Evolutionary conservation across 768 basidiomycete species (phyloP).

Genomic region (Calocybe gangraenosa): DNA sequence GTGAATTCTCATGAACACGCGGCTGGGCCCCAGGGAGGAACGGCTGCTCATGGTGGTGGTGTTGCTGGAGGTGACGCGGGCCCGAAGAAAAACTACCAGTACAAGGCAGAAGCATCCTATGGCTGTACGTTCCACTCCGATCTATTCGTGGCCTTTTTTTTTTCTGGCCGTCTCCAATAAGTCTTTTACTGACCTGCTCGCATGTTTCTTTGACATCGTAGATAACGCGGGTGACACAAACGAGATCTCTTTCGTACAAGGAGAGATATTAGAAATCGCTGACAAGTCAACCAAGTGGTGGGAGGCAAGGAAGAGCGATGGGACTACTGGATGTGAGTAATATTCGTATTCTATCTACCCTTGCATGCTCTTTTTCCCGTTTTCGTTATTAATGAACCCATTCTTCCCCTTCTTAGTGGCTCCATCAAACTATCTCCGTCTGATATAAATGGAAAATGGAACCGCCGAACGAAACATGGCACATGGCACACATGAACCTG

Average conservation of each 20-base stretch:
- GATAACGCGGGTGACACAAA: conserved; percentile 83
- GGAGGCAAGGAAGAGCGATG: conserved; percentile 69
- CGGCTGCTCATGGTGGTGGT: neutral
- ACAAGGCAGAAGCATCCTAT: conserved; percentile 11
- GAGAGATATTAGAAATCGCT: conserved; percentile 77
- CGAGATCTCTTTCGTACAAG: conserved; percentile 83
- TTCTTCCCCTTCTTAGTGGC: no score
- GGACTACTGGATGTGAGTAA: conserved; percentile 59
- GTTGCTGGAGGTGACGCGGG: neutral
- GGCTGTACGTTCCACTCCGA: conserved; percentile 3
- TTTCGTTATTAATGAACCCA: no score
- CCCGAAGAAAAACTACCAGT: neutral
- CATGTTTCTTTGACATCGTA: conserved; percentile 23
- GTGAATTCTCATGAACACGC: neutral
- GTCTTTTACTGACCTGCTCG: neutral
- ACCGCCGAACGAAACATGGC: no score
- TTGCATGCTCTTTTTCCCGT: no score
- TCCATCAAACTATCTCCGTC: no score
- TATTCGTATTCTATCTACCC: no score
- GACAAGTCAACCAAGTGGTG: conserved; percentile 86
- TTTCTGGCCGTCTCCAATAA: no score
- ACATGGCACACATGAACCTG: no score
- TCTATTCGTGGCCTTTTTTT: no score
- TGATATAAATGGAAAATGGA: no score
- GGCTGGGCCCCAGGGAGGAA: neutral